Conservation (phyloP, 2,329 filamentous ascomycete species). For the Diaporthe ampelina region DNA sequence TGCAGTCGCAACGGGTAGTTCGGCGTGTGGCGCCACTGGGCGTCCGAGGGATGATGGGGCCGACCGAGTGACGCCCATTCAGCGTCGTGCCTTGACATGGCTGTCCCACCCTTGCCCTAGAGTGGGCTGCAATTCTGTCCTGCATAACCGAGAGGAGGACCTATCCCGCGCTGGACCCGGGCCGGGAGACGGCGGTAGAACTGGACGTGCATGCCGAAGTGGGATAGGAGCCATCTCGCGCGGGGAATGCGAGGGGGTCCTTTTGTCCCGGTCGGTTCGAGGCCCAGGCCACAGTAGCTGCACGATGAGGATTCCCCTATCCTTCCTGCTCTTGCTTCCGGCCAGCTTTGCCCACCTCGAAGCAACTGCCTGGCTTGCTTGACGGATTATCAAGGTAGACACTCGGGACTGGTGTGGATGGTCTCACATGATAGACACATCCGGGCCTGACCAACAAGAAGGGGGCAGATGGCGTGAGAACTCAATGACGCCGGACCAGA, state of each 20-base stretch:
- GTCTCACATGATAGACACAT: not conserved
- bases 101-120: conserved; percentile 10
- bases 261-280: not conserved
- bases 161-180: conserved; percentile 17
- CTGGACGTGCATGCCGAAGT: conserved; percentile 26
- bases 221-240: conserved; percentile 14
- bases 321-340: not conserved
- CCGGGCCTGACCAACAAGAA: not conserved
- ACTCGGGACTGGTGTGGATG: not conserved
- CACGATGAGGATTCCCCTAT: not conserved
- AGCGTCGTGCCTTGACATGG: conserved; percentile 6
- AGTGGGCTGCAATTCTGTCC: not conserved
- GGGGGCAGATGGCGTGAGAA: not conserved
- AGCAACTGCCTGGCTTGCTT: not conserved
- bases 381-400: not conserved
- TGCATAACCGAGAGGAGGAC: conserved; percentile 26
- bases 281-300: not conserved
- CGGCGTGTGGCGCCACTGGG: conserved; percentile 11
- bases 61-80: not conserved
- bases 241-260: conserved; percentile 18
- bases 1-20: not conserved
- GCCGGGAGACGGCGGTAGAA: conserved; percentile 30
- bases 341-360: not conserved
- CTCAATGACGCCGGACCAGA: not conserved
- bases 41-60: not conserved